phyloP scores from a whole-genome alignment of 306 rosid genomes.

The Glycine soja region DNA sequence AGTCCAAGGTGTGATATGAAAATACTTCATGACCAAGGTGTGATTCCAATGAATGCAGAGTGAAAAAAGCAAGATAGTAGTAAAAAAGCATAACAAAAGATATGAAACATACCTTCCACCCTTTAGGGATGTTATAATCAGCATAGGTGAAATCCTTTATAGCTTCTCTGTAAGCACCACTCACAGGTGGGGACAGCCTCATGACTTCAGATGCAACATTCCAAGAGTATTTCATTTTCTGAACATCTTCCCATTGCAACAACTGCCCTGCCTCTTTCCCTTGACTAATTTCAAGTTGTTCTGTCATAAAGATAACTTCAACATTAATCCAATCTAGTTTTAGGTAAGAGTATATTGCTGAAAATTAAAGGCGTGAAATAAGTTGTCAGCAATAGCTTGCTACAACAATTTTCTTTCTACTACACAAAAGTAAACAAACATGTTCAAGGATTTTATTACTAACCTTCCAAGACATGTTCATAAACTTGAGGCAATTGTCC shows the following conservation, averaged over 20 bases:
- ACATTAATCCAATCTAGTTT: conserved; percentile 10
- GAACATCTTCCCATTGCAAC: conserved; percentile 64
- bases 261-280: conserved; percentile 54
- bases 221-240: conserved; percentile 72
- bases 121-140: conserved; percentile 60
- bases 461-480: conserved; percentile 57
- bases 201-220: conserved; percentile 59
- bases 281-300: conserved; percentile 55
- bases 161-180: conserved; percentile 64
- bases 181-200: conserved; percentile 57
- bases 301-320: conserved; percentile 44
- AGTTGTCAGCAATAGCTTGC: neutral
- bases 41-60: conserved; percentile 6
- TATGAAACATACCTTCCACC: conserved; percentile 62
- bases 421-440: neutral
- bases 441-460: neutral
- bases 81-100: neutral
- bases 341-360: neutral
- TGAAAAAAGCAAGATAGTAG: neutral
- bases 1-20: neutral
- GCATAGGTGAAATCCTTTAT: conserved; percentile 56
- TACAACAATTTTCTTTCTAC: conserved; percentile 1
- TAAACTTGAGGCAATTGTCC: conserved; percentile 57
- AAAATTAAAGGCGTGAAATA: neutral
- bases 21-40: neutral